Base-by-base conservation (phyloP, 108 stramenopile genomes). In the Nitzschia inconspicua region DNA sequence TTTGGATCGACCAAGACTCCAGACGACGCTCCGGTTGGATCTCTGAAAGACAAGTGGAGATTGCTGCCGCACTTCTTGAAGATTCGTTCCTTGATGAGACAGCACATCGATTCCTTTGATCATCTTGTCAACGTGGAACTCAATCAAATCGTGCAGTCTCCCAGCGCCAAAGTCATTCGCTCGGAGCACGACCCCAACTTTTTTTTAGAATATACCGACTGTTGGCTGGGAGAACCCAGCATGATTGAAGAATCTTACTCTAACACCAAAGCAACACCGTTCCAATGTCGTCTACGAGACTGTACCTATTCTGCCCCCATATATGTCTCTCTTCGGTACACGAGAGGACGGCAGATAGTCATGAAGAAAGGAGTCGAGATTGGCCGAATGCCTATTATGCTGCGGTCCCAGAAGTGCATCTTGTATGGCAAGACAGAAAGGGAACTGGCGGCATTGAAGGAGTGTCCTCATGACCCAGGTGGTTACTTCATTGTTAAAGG, bases 401-500 rank as follows among this genome's bases (percentile, higher is more conserved):
- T 99, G 18, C 78, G 93, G 11, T 91, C 88, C 22, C 73, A 76
- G 18, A 94, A 94, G 62, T 99, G 99, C 76, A 63, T 95, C 7
- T 77, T 99, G 27, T 57, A 68, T 23, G 88, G 79, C 13, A 91
- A 90, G 70, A 71, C 80, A 5, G 88, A 96, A 66, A 61, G 71
- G 5, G 70, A 97, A 72, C 69, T 98, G 65, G 96, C 95, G 10
- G 80, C 61, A 16, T 83, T 96, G 86, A 88, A 94, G 70, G 99
- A 99, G 74, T 99, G 99, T 68, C 96, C 96, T 0, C 95, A 97
- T 75, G 98, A 99, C 72, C 98, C 98, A 8, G 99, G 99, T 52
- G 98, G 99, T 24, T 99, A 99, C 77, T 99, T 99, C 60, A 79
- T 99, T 53, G 85, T 99, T 55, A 98, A 98, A 72, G 96, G 96